Percentiles rank a stretch among this genome's conserved stretches.
Conservation (phyloP, 306 rosid genomes). For the Vigna reflexopilosa region DNA sequence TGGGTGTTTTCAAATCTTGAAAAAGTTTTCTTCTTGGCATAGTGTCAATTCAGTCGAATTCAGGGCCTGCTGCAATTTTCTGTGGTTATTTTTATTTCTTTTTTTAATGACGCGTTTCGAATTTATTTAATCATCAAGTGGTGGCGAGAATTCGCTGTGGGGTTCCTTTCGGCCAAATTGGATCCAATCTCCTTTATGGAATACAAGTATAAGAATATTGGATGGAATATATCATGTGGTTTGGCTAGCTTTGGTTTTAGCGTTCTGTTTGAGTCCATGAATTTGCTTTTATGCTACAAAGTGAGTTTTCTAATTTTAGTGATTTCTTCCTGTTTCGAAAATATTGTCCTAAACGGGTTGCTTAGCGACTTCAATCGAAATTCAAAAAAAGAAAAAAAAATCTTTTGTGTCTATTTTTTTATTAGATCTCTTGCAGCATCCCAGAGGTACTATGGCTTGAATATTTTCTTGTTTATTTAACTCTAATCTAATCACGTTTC, state of each 20-base stretch:
- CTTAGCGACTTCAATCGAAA: neutral
- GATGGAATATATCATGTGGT: constrained; percentile 42
- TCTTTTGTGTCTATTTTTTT: neutral
- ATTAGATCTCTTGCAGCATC: constrained; percentile 42
- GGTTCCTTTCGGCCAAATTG: constrained; percentile 35
- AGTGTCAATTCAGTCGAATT: constrained; percentile 20
- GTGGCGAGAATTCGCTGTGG: constrained; percentile 37
- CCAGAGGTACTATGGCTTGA: constrained; percentile 7
- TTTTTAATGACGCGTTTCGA: neutral
- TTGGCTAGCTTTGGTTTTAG: constrained; percentile 32
- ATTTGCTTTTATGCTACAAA: constrained; percentile 27
- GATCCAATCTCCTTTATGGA: constrained; percentile 37
- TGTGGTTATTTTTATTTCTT: neutral
- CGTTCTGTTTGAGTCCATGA: constrained; percentile 30
- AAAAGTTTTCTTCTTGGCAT: constrained; percentile 10
- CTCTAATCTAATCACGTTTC: constrained; percentile 31
- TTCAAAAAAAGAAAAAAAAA: neutral
- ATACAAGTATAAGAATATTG: constrained; percentile 38
- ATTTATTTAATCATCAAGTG: constrained; percentile 32
- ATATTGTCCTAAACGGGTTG: constrained; percentile 21
- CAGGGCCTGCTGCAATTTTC: constrained; percentile 17
- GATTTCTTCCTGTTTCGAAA: constrained; percentile 30
- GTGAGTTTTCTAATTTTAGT: constrained; percentile 16
- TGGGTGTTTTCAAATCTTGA: constrained; percentile 43
- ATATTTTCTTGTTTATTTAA: constrained; percentile 27